These are phyloP conservation scores for Rhodotorula sp. DNA, from an alignment of 1,284 basidiomycete genomes.

Conservation along the genomic window DNA sequence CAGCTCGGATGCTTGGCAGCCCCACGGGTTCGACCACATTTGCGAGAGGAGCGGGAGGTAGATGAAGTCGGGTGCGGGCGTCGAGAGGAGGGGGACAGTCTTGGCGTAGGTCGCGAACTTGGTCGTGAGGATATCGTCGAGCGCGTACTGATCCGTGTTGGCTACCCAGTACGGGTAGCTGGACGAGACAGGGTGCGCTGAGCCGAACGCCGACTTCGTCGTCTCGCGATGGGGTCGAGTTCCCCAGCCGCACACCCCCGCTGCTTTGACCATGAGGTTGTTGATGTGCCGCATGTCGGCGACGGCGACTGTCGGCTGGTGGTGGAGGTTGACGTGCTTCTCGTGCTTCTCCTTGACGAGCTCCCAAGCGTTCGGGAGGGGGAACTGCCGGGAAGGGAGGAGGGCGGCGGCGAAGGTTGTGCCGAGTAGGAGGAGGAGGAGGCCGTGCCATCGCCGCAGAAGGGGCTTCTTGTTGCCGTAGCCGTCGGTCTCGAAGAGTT, in stretches of 20 bases:
- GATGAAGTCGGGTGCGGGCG: slow-evolving; percentile 39
- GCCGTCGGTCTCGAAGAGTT: slow-evolving; percentile 1
- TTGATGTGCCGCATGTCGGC: slow-evolving; percentile 35
- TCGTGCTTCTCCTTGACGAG: slow-evolving; percentile 12
- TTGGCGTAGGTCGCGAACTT: slow-evolving; percentile 31
- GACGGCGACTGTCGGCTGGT: slow-evolving; percentile 30
- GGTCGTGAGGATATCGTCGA: slow-evolving; percentile 40
- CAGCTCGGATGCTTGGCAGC: slow-evolving; percentile 25
- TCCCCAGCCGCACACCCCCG: slow-evolving; percentile 27
- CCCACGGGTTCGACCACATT: slow-evolving; percentile 37
- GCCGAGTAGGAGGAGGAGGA: slow-evolving; percentile 24
- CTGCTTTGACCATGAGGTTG: slow-evolving; percentile 8
- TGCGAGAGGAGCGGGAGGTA: slow-evolving; percentile 37
- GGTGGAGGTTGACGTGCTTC: not conserved
- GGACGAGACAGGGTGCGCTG: not conserved
- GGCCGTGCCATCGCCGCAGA: slow-evolving; percentile 29
- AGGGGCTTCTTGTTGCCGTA: slow-evolving; percentile 8
- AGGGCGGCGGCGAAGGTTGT: slow-evolving; percentile 17
- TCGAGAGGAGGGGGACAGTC: slow-evolving; percentile 27
- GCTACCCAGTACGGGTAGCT: slow-evolving; percentile 36
- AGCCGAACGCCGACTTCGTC: slow-evolving; percentile 25
- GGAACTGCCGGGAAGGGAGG: slow-evolving; percentile 20
- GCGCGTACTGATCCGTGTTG: slow-evolving; percentile 36
- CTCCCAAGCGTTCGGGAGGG: slow-evolving; percentile 28
- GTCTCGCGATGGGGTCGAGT: slow-evolving; percentile 6